A percentile compares a stretch with the other conserved stretches of the same genome.
These are phyloP conservation scores for Delonix regia DNA, from an alignment of 306 rosid genomes.

Conservation along the genomic window DNA sequence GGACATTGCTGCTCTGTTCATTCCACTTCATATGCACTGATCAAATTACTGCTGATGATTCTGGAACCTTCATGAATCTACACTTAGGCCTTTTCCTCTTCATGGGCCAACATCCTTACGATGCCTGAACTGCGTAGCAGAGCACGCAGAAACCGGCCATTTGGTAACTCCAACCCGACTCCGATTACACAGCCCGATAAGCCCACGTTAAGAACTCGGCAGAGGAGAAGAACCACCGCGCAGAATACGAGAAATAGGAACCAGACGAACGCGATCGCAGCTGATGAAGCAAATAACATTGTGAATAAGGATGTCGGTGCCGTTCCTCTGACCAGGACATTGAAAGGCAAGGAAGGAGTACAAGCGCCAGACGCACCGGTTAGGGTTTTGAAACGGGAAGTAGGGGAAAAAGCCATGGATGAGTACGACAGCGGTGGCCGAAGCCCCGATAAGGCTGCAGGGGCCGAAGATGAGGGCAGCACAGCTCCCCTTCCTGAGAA, in stretches of 20 bases:
- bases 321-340: constrained; percentile 32
- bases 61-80: constrained; percentile 48
- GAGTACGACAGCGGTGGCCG: constrained; percentile 78
- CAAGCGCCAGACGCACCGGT: constrained; percentile 9
- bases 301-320: constrained; percentile 24
- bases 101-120: constrained; percentile 51
- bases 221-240: constrained; percentile 30
- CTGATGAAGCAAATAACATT: constrained; percentile 18
- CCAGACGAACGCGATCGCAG: constrained; percentile 45
- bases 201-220: constrained; percentile 37
- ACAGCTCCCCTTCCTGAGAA: constrained; percentile 84
- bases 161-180: constrained; percentile 35
- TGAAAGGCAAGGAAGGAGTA: constrained; percentile 28
- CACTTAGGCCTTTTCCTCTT: constrained; percentile 21
- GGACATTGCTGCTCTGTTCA: neutral
- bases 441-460: constrained; percentile 70
- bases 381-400: constrained; percentile 41
- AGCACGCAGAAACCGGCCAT: constrained; percentile 42
- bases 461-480: constrained; percentile 71
- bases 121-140: constrained; percentile 64
- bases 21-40: constrained; percentile 5
- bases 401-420: constrained; percentile 62
- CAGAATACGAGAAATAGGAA: neutral
- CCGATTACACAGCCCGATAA: constrained; percentile 35
- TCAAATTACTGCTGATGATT: constrained; percentile 35